These are phyloP conservation scores for Croton setiger DNA, from an alignment of 441 rosid genomes.

Conservation along the genomic window DNA sequence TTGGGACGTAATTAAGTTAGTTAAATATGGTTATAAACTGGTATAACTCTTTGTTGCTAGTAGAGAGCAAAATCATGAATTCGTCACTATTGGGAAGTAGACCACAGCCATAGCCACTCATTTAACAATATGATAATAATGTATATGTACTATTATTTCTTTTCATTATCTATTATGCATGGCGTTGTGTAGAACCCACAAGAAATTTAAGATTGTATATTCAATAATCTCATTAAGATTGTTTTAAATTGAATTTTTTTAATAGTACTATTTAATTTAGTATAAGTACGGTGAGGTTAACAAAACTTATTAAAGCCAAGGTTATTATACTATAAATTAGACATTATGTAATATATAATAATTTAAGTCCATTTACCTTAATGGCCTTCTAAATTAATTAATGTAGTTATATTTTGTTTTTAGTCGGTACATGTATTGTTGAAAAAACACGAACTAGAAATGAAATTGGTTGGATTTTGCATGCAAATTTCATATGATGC, in stretches of 20 bases:
- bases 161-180: slow-evolving; percentile 1
- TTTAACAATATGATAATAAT: background rate
- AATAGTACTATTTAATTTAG: too few species aligned
- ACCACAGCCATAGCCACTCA: background rate
- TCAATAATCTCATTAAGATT: too few species aligned
- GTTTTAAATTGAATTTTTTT: too few species aligned
- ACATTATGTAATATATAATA: too few species aligned
- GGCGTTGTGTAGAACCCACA: background rate
- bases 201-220: too few species aligned
- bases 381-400: too few species aligned
- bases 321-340: too few species aligned
- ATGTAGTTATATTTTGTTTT: background rate
- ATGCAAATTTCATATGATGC: background rate
- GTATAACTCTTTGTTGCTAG: too few species aligned
- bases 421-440: background rate
- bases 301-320: too few species aligned
- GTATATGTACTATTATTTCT: background rate
- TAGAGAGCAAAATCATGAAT: background rate
- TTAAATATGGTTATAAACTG: background rate
- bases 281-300: too few species aligned
- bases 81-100: background rate
- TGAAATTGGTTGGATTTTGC: background rate
- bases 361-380: too few species aligned
- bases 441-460: background rate
- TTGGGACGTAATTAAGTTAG: background rate